Evolutionary conservation across 805 yeast genomes (phyloP).

Genomic region (Torulaspora gathmanii): DNA sequence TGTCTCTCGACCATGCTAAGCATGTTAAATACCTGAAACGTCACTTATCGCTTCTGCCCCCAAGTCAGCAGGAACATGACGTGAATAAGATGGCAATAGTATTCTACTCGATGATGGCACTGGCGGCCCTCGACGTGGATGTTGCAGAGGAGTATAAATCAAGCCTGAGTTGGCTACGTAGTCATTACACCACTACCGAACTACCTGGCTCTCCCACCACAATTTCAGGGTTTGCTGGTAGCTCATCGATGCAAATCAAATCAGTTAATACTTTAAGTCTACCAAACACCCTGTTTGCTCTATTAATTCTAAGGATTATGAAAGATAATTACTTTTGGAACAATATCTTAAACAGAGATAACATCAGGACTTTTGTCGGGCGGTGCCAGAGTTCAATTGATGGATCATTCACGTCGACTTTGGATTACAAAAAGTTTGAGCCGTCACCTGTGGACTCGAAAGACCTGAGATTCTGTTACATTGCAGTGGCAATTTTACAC

Average conservation of each 20-base stretch:
- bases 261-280: slow-evolving; percentile 46
- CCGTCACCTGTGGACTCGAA: slow-evolving; percentile 49
- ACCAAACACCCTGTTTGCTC: slow-evolving; percentile 72
- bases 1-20: slow-evolving; percentile 10
- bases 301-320: slow-evolving; percentile 49
- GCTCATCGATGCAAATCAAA: slow-evolving; percentile 15
- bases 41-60: slow-evolving; percentile 52
- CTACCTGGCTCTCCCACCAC: slow-evolving; percentile 30
- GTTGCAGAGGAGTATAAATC: slow-evolving; percentile 28
- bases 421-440: slow-evolving; percentile 29
- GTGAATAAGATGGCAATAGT: slow-evolving; percentile 64
- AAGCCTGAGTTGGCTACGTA: slow-evolving; percentile 31
- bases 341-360: slow-evolving; percentile 37
- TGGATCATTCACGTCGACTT: slow-evolving; percentile 53
- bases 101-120: slow-evolving; percentile 64
- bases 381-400: slow-evolving; percentile 53
- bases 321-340: slow-evolving; percentile 42
- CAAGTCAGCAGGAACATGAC: slow-evolving; percentile 56
- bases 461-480: slow-evolving; percentile 69
- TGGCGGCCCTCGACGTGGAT: slow-evolving; percentile 27
- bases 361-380: slow-evolving; percentile 50
- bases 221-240: slow-evolving; percentile 30
- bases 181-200: slow-evolving; percentile 25
- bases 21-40: slow-evolving; percentile 45
- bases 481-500: slow-evolving; percentile 61